Percentiles rank a stretch among this genome's conserved stretches.
These are phyloP conservation scores for Clarireedia hainanense DNA, from an alignment of 2,329 filamentous ascomycete genomes.

Conservation along the genomic window DNA sequence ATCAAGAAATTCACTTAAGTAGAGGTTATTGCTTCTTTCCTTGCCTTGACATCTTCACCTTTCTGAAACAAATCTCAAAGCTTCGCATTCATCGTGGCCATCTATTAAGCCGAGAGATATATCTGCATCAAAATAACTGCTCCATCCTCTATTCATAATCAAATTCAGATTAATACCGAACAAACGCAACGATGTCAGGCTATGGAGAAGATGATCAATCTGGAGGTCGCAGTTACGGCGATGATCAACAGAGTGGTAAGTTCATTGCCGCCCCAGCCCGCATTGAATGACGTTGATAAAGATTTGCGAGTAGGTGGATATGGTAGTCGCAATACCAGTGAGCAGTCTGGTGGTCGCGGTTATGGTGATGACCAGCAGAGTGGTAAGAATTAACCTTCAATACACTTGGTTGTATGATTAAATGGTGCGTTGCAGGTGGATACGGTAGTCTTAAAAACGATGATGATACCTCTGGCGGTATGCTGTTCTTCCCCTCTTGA, in stretches of 20 bases:
- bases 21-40: too few relatives aligned
- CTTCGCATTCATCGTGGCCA: too few relatives aligned
- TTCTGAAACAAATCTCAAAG: too few relatives aligned
- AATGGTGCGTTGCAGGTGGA: not conserved
- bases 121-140: too few relatives aligned
- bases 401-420: not conserved
- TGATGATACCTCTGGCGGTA: not conserved
- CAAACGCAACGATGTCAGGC: not conserved
- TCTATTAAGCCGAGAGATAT: too few relatives aligned
- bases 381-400: not conserved
- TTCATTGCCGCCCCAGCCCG: not conserved
- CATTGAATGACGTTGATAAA: not conserved
- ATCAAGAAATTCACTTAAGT: too few relatives aligned
- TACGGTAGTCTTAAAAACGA: not conserved
- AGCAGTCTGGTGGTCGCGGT: not conserved
- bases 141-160: too few relatives aligned
- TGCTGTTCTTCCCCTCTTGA: not conserved
- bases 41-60: too few relatives aligned
- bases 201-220: conserved; percentile 2
- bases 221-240: not conserved
- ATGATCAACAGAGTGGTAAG: not conserved
- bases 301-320: not conserved
- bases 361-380: not conserved
- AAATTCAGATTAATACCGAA: not conserved
- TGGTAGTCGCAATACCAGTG: not conserved